phyloP scores from a whole-genome alignment of 805 yeast genomes.

The Pichia manshurica region DNA sequence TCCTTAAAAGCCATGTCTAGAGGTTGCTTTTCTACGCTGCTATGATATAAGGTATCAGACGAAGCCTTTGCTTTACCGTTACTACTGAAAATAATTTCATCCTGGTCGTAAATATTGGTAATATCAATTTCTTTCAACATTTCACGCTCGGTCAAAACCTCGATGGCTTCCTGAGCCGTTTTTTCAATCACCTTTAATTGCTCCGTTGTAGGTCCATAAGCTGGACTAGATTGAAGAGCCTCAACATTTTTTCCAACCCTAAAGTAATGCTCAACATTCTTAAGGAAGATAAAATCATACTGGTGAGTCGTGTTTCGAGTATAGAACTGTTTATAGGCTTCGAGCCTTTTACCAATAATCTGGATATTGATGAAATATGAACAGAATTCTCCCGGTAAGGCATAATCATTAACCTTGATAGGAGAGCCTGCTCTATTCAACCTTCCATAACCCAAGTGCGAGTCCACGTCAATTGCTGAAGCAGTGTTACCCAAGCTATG shows the following conservation, averaged over 20 bases:
- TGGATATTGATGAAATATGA: conserved; percentile 48
- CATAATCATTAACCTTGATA: conserved; percentile 41
- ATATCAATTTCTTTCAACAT: conserved; percentile 4
- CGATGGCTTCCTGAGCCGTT: conserved; percentile 10
- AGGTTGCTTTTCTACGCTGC: background rate
- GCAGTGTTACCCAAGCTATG: conserved; percentile 8
- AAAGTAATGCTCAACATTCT: conserved; percentile 16
- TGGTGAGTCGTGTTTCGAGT: conserved; percentile 16
- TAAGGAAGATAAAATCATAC: conserved; percentile 21
- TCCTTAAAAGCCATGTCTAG: background rate
- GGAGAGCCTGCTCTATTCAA: conserved; percentile 43
- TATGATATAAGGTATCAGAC: background rate
- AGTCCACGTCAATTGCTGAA: conserved; percentile 23
- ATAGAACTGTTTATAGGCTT: conserved; percentile 21
- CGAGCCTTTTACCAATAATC: conserved; percentile 41
- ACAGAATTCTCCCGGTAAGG: conserved; percentile 36
- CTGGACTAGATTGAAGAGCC: background rate
- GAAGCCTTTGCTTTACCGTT: conserved; percentile 1
- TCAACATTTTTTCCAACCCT: conserved; percentile 14
- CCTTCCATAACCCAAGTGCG: conserved; percentile 50
- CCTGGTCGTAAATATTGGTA: conserved; percentile 3
- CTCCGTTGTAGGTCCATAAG: conserved; percentile 8
- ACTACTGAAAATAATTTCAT: conserved; percentile 13
- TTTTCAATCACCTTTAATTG: conserved; percentile 13
- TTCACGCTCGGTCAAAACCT: conserved; percentile 10